Evolutionary conservation across 345 rosid species (phyloP).

Genomic region (Acer yangbiense): DNA sequence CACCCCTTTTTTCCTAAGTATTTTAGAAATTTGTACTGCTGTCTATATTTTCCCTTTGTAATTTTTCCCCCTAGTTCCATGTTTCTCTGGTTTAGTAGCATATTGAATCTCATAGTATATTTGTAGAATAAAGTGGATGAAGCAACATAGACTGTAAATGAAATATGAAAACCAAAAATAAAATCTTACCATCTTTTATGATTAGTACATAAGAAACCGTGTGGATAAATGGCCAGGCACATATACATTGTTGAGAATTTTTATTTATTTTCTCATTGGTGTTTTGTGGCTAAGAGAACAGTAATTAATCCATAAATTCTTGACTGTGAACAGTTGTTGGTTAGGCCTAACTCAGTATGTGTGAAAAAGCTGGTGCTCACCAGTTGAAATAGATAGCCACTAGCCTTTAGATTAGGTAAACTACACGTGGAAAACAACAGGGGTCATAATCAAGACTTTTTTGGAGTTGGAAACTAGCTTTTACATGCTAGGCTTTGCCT

Average conservation of each 20-base stretch:
- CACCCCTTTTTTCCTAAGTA: not conserved
- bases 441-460: slow-evolving; percentile 51
- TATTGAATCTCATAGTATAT: not conserved
- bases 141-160: slow-evolving; percentile 1
- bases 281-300: slow-evolving; percentile 12
- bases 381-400: slow-evolving; percentile 51
- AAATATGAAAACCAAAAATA: not conserved
- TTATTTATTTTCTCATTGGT: not conserved
- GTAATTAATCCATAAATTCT: slow-evolving; percentile 8
- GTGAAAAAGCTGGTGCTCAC: slow-evolving; percentile 37
- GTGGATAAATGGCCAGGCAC: not conserved
- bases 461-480: slow-evolving; percentile 24
- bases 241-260: not conserved
- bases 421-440: slow-evolving; percentile 76
- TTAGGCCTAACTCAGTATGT: slow-evolving; percentile 53
- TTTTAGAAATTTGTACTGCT: not conserved
- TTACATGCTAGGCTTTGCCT: slow-evolving; percentile 21
- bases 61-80: no score
- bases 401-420: slow-evolving; percentile 57
- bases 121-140: not conserved
- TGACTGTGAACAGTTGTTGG: slow-evolving; percentile 28
- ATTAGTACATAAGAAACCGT: not conserved
- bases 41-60: no score
- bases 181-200: not conserved
- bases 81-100: not conserved